phyloP scores from a whole-genome alignment of 257 asterid species.

The Ballota nigra region DNA sequence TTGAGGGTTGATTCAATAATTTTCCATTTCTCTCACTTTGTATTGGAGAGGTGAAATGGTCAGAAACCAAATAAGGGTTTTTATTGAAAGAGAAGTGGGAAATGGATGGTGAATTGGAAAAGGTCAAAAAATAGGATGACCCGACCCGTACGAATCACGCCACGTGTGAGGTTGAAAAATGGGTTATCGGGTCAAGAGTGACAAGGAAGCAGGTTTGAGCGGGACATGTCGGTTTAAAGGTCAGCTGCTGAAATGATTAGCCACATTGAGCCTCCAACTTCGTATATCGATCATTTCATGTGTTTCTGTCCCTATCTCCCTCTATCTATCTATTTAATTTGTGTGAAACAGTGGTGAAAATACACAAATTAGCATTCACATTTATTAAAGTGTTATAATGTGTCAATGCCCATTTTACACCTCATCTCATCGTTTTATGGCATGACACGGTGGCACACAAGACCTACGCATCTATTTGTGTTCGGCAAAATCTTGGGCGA shows the following conservation, averaged over 20 bases:
- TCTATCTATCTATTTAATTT: no score
- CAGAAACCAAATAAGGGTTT: constrained; percentile 30
- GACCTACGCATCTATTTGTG: no score
- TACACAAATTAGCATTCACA: no score
- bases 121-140: constrained; percentile 14
- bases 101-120: constrained; percentile 18
- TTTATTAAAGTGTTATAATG: no score
- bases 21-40: background rate
- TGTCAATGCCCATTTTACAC: no score
- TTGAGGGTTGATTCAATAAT: no score
- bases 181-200: constrained; percentile 14
- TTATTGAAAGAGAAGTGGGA: constrained; percentile 19
- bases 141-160: constrained; percentile 22
- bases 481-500: no score
- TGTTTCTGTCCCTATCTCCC: background rate
- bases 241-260: constrained; percentile 65
- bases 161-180: constrained; percentile 19
- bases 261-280: constrained; percentile 38
- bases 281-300: background rate
- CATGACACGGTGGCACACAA: no score
- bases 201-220: constrained; percentile 36
- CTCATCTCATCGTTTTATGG: no score
- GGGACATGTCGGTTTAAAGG: constrained; percentile 47
- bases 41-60: constrained; percentile 26
- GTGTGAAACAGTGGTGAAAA: no score